A percentile compares a stretch with the other conserved stretches of the same genome.
These are phyloP conservation scores for Cryptococcus sp. DNA, from an alignment of 1,284 basidiomycete species.

Conservation along the genomic window DNA sequence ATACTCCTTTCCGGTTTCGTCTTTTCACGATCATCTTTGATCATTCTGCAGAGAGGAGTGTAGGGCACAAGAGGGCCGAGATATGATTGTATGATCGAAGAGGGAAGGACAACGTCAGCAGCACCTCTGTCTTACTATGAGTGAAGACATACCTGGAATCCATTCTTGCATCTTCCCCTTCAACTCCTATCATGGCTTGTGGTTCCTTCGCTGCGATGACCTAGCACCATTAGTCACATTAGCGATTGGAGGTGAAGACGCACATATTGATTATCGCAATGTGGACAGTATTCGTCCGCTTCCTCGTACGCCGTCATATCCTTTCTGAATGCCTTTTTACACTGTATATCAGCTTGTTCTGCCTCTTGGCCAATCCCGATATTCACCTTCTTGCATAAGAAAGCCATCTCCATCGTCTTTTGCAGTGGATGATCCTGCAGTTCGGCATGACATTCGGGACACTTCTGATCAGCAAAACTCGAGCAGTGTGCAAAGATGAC, in stretches of 20 bases:
- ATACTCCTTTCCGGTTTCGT: conserved; percentile 54
- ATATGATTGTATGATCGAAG: background rate
- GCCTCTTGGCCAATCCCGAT: background rate
- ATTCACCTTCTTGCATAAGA: conserved; percentile 81
- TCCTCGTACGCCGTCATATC: conserved; percentile 88
- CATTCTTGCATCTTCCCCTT: conserved; percentile 83
- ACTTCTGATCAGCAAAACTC: conserved; percentile 49
- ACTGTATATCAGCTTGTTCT: conserved; percentile 45
- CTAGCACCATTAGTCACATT: conserved; percentile 48
- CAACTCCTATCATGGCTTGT: conserved; percentile 74
- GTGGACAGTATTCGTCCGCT: conserved; percentile 95
- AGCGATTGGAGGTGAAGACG: conserved; percentile 37
- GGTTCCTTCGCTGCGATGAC: conserved; percentile 91
- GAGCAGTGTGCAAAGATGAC: conserved; percentile 13
- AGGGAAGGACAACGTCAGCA: background rate
- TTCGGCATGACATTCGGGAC: conserved; percentile 90
- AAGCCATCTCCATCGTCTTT: conserved; percentile 84
- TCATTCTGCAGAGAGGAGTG: conserved; percentile 52
- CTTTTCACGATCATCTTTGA: conserved; percentile 66
- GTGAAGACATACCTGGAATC: conserved; percentile 64
- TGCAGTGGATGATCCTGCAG: conserved; percentile 66
- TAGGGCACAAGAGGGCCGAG: background rate
- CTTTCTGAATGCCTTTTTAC: conserved; percentile 94
- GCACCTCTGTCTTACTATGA: background rate
- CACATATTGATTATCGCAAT: conserved; percentile 97